phyloP scores from a whole-genome alignment of 176 grass and related monocot genomes.

The Oryza officinalis region DNA sequence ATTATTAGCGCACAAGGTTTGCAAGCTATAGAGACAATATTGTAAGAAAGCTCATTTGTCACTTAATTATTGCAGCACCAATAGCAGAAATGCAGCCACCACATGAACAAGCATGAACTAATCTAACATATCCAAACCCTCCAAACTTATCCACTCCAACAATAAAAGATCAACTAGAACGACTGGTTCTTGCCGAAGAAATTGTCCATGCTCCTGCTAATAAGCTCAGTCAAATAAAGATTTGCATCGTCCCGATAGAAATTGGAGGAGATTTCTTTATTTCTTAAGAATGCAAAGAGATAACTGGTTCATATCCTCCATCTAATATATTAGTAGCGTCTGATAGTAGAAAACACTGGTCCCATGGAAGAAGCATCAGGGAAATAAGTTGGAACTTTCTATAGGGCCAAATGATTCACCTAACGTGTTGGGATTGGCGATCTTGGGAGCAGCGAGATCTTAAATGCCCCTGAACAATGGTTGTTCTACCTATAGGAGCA shows the following conservation, averaged over 20 bases:
- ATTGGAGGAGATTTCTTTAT: not conserved
- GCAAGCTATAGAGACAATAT: slow-evolving; percentile 36
- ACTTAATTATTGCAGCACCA: slow-evolving; percentile 29
- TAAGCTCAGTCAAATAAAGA: not conserved
- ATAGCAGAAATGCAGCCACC: slow-evolving; percentile 12
- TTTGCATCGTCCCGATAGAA: not conserved
- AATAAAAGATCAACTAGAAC: not conserved
- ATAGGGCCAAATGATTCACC: slow-evolving; percentile 38
- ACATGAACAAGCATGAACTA: not conserved
- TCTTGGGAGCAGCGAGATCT: slow-evolving; percentile 48
- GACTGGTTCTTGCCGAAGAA: not conserved
- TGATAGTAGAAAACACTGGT: not conserved
- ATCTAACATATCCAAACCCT: slow-evolving; percentile 38
- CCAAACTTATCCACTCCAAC: slow-evolving; percentile 31
- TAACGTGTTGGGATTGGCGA: slow-evolving; percentile 50
- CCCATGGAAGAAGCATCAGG: not conserved
- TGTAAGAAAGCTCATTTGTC: slow-evolving; percentile 38
- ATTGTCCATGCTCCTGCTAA: not conserved
- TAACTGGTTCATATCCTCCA: not conserved
- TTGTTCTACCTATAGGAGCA: slow-evolving; percentile 26
- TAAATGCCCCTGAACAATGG: slow-evolving; percentile 38
- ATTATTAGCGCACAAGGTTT: slow-evolving; percentile 32
- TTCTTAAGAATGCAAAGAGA: not conserved
- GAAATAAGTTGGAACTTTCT: slow-evolving; percentile 10
- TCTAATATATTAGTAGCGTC: not conserved